Evolutionary conservation across 2,329 filamentous ascomycete species (phyloP).

Genomic region (Bisporella sp.): DNA sequence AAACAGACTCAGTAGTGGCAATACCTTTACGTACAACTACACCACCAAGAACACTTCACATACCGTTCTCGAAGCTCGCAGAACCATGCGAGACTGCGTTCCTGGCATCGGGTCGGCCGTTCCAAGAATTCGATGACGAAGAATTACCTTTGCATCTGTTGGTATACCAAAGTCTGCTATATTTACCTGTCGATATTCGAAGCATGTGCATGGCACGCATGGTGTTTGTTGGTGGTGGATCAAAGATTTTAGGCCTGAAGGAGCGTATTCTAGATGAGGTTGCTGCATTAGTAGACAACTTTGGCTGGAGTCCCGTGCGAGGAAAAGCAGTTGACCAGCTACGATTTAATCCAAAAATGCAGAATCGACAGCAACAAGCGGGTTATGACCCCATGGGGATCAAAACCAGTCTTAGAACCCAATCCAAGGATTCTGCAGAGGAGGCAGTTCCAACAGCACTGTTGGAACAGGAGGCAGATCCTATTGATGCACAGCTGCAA

Average conservation of each 20-base stretch:
- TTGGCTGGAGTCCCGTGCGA: conserved; percentile 72
- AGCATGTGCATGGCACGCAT: conserved; percentile 84
- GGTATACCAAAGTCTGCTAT: conserved; percentile 68
- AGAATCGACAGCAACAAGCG: conserved; percentile 16
- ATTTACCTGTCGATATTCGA: conserved; percentile 74
- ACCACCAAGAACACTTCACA: conserved; percentile 47
- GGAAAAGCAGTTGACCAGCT: conserved; percentile 59
- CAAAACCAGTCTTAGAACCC: background rate
- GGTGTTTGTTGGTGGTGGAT: conserved; percentile 75
- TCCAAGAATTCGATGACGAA: conserved; percentile 64
- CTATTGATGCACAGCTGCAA: conserved; percentile 51
- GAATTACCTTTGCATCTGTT: conserved; percentile 73
- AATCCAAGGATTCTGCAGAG: background rate
- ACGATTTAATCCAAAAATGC: conserved; percentile 22
- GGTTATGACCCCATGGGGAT: conserved; percentile 4
- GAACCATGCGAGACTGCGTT: conserved; percentile 70
- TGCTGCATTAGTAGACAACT: conserved; percentile 52
- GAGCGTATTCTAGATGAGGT: conserved; percentile 72
- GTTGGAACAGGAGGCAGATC: conserved; percentile 43
- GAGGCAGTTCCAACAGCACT: conserved; percentile 10
- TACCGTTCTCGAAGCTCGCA: conserved; percentile 65
- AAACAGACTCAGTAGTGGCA: conserved; percentile 24
- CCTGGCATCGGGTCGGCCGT: conserved; percentile 48
- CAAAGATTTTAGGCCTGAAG: conserved; percentile 73
- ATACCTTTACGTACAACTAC: conserved; percentile 36